phyloP scores from a whole-genome alignment of 2,329 filamentous ascomycete genomes.

The Diaporthe humulicola region DNA sequence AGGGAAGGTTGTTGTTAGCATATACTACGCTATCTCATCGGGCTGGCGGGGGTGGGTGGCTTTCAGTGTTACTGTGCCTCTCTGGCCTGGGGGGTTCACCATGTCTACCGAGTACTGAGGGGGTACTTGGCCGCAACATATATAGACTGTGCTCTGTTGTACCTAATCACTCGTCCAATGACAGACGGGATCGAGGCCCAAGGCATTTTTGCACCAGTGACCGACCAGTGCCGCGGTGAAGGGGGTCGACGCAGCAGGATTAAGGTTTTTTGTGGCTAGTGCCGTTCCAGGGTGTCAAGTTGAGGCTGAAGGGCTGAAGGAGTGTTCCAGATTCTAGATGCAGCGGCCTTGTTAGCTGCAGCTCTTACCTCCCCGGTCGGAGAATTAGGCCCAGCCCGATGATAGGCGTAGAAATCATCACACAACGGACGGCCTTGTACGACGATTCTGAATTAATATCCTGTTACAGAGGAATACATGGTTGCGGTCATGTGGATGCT shows the following conservation, averaged over 20 bases:
- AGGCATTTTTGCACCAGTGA: not conserved
- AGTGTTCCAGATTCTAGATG: not conserved
- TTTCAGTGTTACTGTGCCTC: not conserved
- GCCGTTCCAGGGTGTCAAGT: conserved; percentile 8
- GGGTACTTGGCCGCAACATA: not conserved
- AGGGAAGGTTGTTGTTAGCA: not conserved
- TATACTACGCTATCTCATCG: not conserved
- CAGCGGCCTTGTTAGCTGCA: not conserved
- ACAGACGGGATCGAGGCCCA: not conserved
- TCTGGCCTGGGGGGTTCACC: too few species aligned
- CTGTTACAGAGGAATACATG: not conserved
- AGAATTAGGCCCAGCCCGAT: not conserved
- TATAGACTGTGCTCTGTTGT: not conserved
- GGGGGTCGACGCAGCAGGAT: conserved; percentile 11
- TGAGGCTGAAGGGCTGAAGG: conserved; percentile 25
- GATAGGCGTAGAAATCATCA: not conserved
- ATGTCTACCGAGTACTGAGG: not conserved
- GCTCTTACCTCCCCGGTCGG: not conserved
- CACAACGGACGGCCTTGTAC: too few species aligned
- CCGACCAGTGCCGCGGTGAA: not conserved
- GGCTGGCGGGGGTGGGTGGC: not conserved
- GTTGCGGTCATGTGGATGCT: not conserved
- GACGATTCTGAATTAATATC: too few species aligned
- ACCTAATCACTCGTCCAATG: not conserved
- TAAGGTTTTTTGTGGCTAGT: conserved; percentile 15